Evolutionary conservation across 805 yeast genomes (phyloP).

Genomic region (Candida maris): DNA sequence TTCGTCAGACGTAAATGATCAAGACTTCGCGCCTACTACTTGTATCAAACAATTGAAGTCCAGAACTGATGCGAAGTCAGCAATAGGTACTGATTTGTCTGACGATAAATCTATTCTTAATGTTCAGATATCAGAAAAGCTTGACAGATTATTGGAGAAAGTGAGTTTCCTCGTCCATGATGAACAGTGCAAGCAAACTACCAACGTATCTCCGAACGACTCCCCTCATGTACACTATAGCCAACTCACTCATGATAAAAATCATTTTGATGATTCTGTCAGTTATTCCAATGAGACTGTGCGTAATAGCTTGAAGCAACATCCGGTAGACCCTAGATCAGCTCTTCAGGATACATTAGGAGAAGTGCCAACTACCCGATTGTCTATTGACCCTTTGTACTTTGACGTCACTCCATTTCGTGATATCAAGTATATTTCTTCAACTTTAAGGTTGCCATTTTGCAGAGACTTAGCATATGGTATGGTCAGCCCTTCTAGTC

Average conservation of each 20-base stretch:
- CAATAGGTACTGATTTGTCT: neutral
- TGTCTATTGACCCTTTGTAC: conserved; percentile 11
- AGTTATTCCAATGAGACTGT: neutral
- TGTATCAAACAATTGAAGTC: no score
- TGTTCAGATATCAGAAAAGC: neutral
- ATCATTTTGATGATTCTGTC: neutral
- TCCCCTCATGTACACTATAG: neutral
- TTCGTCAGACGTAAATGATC: neutral
- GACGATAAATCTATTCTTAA: neutral
- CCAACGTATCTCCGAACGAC: neutral
- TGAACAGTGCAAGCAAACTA: neutral
- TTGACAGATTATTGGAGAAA: neutral
- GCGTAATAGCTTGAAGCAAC: neutral
- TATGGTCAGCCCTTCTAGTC: conserved; percentile 7
- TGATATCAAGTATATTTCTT: conserved; percentile 21
- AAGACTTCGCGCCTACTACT: neutral
- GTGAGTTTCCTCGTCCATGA: neutral
- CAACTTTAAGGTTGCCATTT: conserved; percentile 22
- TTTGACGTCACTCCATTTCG: conserved; percentile 24
- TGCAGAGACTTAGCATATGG: conserved; percentile 24
- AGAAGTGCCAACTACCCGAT: neutral
- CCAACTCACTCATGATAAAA: neutral
- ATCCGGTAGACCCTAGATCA: neutral
- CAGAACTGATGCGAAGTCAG: neutral
- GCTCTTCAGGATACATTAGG: neutral